Conservation (phyloP, 805 yeast species). For the Suhomyces faveliae region DNA sequence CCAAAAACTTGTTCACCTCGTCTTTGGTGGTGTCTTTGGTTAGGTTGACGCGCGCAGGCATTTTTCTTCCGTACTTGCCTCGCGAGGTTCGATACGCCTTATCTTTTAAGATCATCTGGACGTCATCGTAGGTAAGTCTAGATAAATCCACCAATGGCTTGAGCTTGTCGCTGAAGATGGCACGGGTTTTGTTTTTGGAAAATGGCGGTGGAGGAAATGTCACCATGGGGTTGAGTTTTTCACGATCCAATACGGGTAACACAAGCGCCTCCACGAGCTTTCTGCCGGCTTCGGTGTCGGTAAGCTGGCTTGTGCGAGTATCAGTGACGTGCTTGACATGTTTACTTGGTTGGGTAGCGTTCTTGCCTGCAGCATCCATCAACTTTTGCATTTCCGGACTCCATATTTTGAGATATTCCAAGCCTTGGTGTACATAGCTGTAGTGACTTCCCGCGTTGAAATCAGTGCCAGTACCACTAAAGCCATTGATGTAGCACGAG, state of each 20-base stretch:
- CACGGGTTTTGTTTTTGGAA: constrained; percentile 23
- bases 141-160: constrained; percentile 33
- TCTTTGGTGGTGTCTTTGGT: constrained; percentile 9
- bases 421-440: constrained; percentile 28
- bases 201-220: constrained; percentile 30
- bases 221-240: constrained; percentile 27
- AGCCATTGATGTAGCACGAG: constrained; percentile 26
- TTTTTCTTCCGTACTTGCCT: constrained; percentile 21
- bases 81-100: constrained; percentile 15
- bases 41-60: constrained; percentile 8
- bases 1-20: constrained; percentile 31
- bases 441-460: constrained; percentile 28
- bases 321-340: constrained; percentile 15
- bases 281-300: background rate
- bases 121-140: constrained; percentile 22
- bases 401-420: constrained; percentile 32
- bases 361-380: constrained; percentile 12
- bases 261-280: background rate
- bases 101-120: constrained; percentile 14
- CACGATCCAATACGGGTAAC: background rate
- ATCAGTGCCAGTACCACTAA: constrained; percentile 27
- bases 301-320: constrained; percentile 8
- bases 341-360: constrained; percentile 10
- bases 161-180: constrained; percentile 23
- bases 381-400: constrained; percentile 30